These are phyloP conservation scores for Irpex sp. DNA, from an alignment of 1,284 basidiomycete genomes.

Conservation along the genomic window DNA sequence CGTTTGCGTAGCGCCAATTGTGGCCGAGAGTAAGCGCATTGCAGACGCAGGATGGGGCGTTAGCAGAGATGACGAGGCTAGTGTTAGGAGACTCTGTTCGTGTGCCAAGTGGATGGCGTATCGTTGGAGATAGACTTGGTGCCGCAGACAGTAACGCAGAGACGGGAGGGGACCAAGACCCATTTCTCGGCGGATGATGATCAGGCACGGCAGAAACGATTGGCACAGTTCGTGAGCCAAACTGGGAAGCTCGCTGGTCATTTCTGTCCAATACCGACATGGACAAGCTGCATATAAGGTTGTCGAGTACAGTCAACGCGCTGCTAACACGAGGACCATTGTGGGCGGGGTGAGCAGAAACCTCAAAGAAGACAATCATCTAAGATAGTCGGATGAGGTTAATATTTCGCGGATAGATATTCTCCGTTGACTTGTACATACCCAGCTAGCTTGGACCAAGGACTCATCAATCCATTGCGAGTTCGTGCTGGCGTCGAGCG, in stretches of 20 bases:
- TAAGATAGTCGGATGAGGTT: conserved; percentile 21
- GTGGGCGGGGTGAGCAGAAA: conserved; percentile 63
- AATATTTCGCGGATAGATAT: neutral
- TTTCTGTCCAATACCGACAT: conserved; percentile 46
- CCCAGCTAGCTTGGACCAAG: conserved; percentile 73
- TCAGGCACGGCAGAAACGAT: conserved; percentile 19
- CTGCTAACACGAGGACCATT: conserved; percentile 51
- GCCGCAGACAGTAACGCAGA: neutral
- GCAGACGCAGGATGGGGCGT: conserved; percentile 43
- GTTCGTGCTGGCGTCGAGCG: conserved; percentile 68
- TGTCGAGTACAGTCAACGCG: conserved; percentile 58
- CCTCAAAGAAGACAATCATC: conserved; percentile 69
- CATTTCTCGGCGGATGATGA: neutral
- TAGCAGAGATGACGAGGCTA: neutral
- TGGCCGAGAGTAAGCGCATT: conserved; percentile 46
- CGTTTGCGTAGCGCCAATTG: conserved; percentile 43
- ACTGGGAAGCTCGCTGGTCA: conserved; percentile 40
- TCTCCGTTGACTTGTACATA: conserved; percentile 30
- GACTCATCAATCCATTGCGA: conserved; percentile 68
- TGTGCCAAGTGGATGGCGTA: neutral
- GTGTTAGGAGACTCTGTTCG: neutral
- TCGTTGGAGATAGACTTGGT: neutral
- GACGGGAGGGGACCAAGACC: neutral
- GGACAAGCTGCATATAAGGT: conserved; percentile 57
- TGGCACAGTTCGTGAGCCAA: conserved; percentile 39